phyloP scores from a whole-genome alignment of 306 rosid genomes.

The Heteromeles arbutifolia region DNA sequence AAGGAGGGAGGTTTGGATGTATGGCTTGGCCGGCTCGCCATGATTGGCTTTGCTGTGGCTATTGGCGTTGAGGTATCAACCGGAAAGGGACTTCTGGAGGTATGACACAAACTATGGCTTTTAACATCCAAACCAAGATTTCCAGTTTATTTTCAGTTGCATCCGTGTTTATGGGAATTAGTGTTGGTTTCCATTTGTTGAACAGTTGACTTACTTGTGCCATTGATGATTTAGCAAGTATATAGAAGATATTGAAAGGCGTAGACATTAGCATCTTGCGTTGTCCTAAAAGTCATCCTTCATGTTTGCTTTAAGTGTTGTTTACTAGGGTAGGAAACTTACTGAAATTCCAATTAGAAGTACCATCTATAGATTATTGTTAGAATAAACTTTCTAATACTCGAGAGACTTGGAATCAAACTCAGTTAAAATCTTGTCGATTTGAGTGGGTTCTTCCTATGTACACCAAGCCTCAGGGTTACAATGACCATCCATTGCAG shows the following conservation, averaged over 20 bases:
- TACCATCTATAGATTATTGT: not conserved
- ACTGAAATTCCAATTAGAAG: not conserved
- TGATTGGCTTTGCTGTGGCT: slow-evolving; percentile 85
- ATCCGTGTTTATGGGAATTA: slow-evolving; percentile 13
- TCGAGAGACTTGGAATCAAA: not conserved
- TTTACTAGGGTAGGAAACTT: not conserved
- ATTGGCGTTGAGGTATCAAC: slow-evolving; percentile 68
- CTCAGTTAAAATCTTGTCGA: not conserved
- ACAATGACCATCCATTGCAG: not conserved
- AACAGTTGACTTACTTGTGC: not conserved
- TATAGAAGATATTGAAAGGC: not conserved
- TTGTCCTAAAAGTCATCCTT: not conserved
- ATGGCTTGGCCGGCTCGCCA: slow-evolving; percentile 84
- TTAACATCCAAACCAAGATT: not conserved
- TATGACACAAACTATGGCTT: slow-evolving; percentile 13
- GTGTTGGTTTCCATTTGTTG: not conserved
- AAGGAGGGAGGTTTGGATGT: slow-evolving; percentile 61
- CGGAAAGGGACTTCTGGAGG: slow-evolving; percentile 93
- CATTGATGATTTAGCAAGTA: not conserved
- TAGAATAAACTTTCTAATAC: not conserved
- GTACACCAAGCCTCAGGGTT: not conserved
- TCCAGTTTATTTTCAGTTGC: slow-evolving; percentile 1
- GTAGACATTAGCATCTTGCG: not conserved
- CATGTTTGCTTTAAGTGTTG: not conserved
- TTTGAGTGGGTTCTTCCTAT: not conserved